Evolutionary conservation across 2,329 filamentous ascomycete species (phyloP).

Genomic region (Talaromyces marneffei): DNA sequence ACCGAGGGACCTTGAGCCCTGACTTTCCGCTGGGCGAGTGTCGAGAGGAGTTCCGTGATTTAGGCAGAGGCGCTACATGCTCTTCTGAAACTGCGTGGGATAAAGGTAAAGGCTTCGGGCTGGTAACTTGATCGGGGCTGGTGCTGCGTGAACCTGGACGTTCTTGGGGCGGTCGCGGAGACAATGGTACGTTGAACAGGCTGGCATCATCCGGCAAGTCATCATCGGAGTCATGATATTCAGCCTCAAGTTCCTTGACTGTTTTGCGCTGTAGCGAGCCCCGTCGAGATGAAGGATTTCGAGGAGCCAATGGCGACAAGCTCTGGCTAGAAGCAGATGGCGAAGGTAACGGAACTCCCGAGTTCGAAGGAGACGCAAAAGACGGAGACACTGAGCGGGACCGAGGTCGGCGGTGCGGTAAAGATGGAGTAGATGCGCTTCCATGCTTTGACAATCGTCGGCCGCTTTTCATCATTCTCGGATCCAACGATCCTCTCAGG

Average conservation of each 20-base stretch:
- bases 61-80: constrained; percentile 14
- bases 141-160: constrained; percentile 34
- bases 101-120: constrained; percentile 38
- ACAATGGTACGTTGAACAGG: constrained; percentile 47
- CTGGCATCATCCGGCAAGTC: constrained; percentile 47
- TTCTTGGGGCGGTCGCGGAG: constrained; percentile 39
- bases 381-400: constrained; percentile 13
- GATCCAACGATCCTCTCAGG: constrained; percentile 8
- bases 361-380: background rate
- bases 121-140: constrained; percentile 38
- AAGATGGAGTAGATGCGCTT: background rate
- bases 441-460: constrained; percentile 7
- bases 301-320: constrained; percentile 24
- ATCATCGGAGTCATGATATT: constrained; percentile 48
- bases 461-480: constrained; percentile 13
- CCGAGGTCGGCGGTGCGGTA: constrained; percentile 7
- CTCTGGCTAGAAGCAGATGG: constrained; percentile 20
- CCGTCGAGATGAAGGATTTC: constrained; percentile 16
- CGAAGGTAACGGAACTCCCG: constrained; percentile 16
- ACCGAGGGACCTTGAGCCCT: constrained; percentile 21
- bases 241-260: constrained; percentile 44
- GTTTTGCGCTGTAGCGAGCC: constrained; percentile 42
- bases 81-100: constrained; percentile 30
- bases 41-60: constrained; percentile 17
- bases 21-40: constrained; percentile 24